phyloP scores from a whole-genome alignment of 2,329 filamentous ascomycete species.

The Pseudomassariella vexata region DNA sequence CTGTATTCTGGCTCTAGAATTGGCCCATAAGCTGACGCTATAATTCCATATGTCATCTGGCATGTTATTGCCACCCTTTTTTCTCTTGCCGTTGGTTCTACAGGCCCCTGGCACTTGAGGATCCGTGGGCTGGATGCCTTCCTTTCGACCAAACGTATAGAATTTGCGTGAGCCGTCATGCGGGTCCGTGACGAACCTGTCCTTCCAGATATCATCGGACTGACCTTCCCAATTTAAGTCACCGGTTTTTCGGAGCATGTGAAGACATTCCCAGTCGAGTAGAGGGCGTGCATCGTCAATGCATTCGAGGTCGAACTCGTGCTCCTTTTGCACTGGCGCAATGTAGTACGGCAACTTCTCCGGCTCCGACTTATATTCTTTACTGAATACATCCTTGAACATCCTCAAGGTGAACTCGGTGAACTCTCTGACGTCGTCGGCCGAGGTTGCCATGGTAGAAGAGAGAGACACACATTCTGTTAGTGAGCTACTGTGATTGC shows the following conservation, averaged over 20 bases:
- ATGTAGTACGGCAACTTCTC: constrained; percentile 77
- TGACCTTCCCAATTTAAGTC: constrained; percentile 34
- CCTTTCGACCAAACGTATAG: constrained; percentile 45
- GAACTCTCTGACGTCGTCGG: constrained; percentile 46
- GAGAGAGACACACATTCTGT: constrained; percentile 44
- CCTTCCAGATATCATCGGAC: constrained; percentile 41
- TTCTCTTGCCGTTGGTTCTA: too few relatives aligned
- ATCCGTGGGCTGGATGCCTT: constrained; percentile 57
- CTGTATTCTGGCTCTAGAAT: constrained; percentile 41
- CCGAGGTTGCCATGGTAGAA: constrained; percentile 34
- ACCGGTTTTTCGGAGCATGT: constrained; percentile 26
- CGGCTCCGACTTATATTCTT: constrained; percentile 62
- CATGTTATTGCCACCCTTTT: constrained; percentile 35
- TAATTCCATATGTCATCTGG: constrained; percentile 71
- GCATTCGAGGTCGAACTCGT: constrained; percentile 17
- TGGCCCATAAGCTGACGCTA: constrained; percentile 69
- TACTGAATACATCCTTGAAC: constrained; percentile 85
- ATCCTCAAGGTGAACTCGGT: constrained; percentile 68
- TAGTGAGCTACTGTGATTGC: constrained; percentile 52
- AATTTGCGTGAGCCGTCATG: constrained; percentile 60
- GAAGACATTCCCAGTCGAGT: constrained; percentile 60
- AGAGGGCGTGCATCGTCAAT: constrained; percentile 19
- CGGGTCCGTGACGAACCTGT: constrained; percentile 52
- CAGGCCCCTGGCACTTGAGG: constrained; percentile 54
- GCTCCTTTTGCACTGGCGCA: constrained; percentile 45